A percentile compares a stretch with the other conserved stretches of the same genome.
phyloP scores from a whole-genome alignment of 78 protist genomes.

The Dictyostelium brefeldianum region DNA sequence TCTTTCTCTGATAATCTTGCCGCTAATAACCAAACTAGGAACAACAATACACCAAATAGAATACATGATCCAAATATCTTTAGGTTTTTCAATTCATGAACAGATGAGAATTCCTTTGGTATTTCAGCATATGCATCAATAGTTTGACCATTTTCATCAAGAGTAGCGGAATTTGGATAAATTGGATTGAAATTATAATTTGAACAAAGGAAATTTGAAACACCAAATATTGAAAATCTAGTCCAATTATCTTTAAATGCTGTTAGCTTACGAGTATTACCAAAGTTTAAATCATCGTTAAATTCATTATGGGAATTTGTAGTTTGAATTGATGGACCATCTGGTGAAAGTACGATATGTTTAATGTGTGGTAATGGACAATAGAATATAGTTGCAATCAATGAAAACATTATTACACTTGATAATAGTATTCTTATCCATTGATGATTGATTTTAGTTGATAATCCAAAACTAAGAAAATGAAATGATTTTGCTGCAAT shows the following conservation, averaged over 20 bases:
- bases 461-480: conserved; percentile 17
- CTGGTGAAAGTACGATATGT: conserved; percentile 3
- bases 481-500: conserved; percentile 37
- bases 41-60: conserved; percentile 11
- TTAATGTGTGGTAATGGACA: conserved; percentile 27
- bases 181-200: conserved; percentile 61
- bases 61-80: conserved; percentile 46
- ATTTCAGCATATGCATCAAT: neutral
- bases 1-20: conserved; percentile 41
- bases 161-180: neutral
- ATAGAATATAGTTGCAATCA: neutral
- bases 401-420: neutral
- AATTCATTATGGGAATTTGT: neutral
- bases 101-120: neutral
- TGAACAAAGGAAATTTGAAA: conserved; percentile 63
- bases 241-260: conserved; percentile 65
- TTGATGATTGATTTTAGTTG: conserved; percentile 42
- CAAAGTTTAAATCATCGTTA: neutral
- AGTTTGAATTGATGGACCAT: conserved; percentile 15
- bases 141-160: neutral
- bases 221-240: conserved; percentile 48
- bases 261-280: neutral
- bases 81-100: conserved; percentile 35
- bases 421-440: neutral
- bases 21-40: conserved; percentile 32